Base-by-base conservation (phyloP, 2,329 filamentous ascomycete genomes). In the Paraphoma sp. region DNA sequence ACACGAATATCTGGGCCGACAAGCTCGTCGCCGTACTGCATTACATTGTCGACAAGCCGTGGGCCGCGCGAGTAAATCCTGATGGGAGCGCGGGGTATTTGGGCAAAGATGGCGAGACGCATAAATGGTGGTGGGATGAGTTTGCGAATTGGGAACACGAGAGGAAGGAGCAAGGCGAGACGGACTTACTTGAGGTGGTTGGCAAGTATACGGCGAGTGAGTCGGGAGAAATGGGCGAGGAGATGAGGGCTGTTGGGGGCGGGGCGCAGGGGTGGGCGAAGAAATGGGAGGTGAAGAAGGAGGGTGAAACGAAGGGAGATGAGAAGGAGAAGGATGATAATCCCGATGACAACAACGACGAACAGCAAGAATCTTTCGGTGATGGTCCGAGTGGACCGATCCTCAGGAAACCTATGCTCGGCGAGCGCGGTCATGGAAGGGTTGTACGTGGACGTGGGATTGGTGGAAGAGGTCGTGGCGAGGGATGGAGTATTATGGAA, bases 41-140 rank as follows among this genome's bases (percentile, higher is more conserved):
- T 62, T 85, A 84, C 52, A 83, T 85, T 53, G 82, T 84, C 6
- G 82, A 85, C 60, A 85, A 85, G 71, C 83, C 83, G 12, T 85
- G 83, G 83, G 76, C 79, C 38, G 75, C 72, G 48, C 73, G 78
- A 16, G 72, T 82, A 3, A 69, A 69, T 16, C 63, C 67, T 17
- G 77, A 82, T 55, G 80, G 80, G 1, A 58, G 53, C 3, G 82
- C 80, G 0, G 82, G 82, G 1, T 82, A 83, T 62, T 71, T 79
- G 28, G 82, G 82, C 1, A 72, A 79, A 42, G 84, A 86, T 63
- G 81, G 82, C 0, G 78, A 75, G 44, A 83, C 82, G 44, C 82
- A 85, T 70, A 62, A 56, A 28, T 83, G 82, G 82, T 85, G 83
- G 83, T 85, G 82, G 82, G 66, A 77, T 14, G 71, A 77, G 43